Conservation (phyloP, 2,329 filamentous ascomycete genomes). For the Atkinsonella hypoxylon region DNA sequence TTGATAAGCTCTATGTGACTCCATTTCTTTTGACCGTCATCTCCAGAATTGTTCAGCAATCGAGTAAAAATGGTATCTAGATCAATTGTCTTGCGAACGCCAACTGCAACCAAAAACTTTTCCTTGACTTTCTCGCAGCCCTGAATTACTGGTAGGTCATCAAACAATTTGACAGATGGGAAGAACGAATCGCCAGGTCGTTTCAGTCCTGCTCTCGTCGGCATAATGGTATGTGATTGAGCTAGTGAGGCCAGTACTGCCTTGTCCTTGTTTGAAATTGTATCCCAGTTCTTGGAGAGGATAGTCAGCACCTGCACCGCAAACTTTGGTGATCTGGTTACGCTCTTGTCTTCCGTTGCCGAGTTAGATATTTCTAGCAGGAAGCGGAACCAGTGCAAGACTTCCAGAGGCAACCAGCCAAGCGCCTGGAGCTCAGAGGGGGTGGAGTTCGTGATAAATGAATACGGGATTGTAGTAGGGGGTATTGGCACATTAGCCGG, state of each 20-base stretch:
- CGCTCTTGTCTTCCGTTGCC: conserved; percentile 49
- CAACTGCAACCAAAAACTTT: conserved; percentile 71
- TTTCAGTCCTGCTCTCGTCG: conserved; percentile 83
- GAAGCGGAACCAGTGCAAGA: conserved; percentile 76
- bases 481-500: conserved; percentile 73
- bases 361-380: conserved; percentile 57
- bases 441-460: conserved; percentile 62
- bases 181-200: conserved; percentile 83
- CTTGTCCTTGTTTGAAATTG: conserved; percentile 55
- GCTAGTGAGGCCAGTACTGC: conserved; percentile 53
- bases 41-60: conserved; percentile 51
- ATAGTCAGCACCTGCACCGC: conserved; percentile 66
- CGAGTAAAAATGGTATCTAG: conserved; percentile 86
- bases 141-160: conserved; percentile 76
- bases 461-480: conserved; percentile 69
- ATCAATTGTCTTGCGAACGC: conserved; percentile 88
- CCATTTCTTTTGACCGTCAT: conserved; percentile 54
- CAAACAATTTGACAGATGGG: conserved; percentile 83
- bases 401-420: conserved; percentile 75
- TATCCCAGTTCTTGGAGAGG: conserved; percentile 83
- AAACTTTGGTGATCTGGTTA: conserved; percentile 63
- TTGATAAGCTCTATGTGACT: conserved; percentile 92
- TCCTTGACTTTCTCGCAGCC: conserved; percentile 74
- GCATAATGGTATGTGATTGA: conserved; percentile 61
- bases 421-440: conserved; percentile 62